Evolutionary conservation across 805 yeast genomes (phyloP), one percentile per base, ranked within the genome.

Genomic region (Cephaloascus fragrans): DNA sequence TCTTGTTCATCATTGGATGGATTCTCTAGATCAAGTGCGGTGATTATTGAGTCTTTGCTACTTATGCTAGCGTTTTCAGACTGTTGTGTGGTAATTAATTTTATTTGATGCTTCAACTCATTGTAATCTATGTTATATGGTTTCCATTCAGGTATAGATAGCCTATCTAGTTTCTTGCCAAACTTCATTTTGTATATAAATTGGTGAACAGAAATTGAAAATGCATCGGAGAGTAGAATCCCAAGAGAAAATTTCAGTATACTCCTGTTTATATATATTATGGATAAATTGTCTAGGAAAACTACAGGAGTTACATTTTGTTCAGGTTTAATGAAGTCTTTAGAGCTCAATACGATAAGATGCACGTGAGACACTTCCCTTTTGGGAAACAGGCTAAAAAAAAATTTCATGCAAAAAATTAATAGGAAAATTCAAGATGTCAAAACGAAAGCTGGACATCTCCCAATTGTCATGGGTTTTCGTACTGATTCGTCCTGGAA

Each of bases 81-180:
- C 23, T 17, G 18, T 33, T 18, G 35, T 8, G 28, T 23, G 6
- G 67, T 62, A 17, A 60, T 49, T 8, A 46, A 42, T 34, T 63
- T 41, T 32, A 65, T 62, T 37, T 53, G 48, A 20, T 50, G 41
- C 46, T 66, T 66, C 29, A 65, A 46, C n/a, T 62, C 67, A 44
- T 67, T 66, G 42, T 67, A 67, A 41, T 64, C 67, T 18, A 67
- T 44, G 43, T 66, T 66, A 47, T 65, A 58, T 26, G 54, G 46
- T 42, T 55, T 59, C 72, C 72, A 67, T 49, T 64, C 70, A 4
- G 69, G 68, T 31, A 67, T 60, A 18, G 69, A 62, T 40, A 66
- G 52, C 38, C 62, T 62, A 16, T 53, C 47, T 37, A 67, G 50
- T 45, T 61, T 65, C 42, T 61, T 63, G 36, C 72, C 72, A 43